phyloP scores from a whole-genome alignment of 2,329 filamentous ascomycete species.

The Xylariaceae sp. region DNA sequence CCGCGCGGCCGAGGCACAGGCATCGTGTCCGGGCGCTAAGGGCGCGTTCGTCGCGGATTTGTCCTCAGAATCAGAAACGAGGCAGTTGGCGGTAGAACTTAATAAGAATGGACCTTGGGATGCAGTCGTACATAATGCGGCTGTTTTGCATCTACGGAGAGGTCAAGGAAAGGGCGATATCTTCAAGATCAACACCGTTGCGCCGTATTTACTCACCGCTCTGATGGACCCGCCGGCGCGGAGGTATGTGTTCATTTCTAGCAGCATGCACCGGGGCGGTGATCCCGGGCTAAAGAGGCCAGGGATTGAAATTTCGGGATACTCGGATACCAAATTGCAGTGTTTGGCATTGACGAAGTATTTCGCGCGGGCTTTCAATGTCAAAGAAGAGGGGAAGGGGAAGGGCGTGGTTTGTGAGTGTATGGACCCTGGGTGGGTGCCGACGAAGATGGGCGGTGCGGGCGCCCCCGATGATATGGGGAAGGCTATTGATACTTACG shows the following conservation, averaged over 20 bases:
- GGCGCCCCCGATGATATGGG: conserved; percentile 44
- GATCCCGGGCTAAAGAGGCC: conserved; percentile 29
- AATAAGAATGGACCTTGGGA: conserved; percentile 49
- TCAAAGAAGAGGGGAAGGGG: conserved; percentile 13
- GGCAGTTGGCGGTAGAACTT: conserved; percentile 47
- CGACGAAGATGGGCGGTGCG: conserved; percentile 50
- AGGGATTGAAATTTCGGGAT: conserved; percentile 27
- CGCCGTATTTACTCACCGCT: conserved; percentile 56
- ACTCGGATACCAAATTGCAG: conserved; percentile 53
- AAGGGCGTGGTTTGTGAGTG: conserved; percentile 40
- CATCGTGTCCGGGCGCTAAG: conserved; percentile 47
- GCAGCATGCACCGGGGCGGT: conserved; percentile 45
- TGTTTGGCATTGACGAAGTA: conserved; percentile 53
- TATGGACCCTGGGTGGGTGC: conserved; percentile 51
- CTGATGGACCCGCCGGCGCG: conserved; percentile 29
- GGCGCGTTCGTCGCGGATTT: conserved; percentile 50
- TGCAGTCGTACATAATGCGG: conserved; percentile 55
- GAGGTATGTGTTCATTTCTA: conserved; percentile 49
- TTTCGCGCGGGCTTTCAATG: conserved; percentile 43
- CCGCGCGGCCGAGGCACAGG: conserved; percentile 45
- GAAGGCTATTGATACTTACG: conserved; percentile 44
- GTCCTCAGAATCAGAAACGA: conserved; percentile 45
- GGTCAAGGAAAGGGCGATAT: conserved; percentile 41
- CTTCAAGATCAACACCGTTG: conserved; percentile 53
- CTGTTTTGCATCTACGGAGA: conserved; percentile 37